Percentiles rank a stretch among this genome's conserved stretches.
These are phyloP conservation scores for Spinellus fusiger DNA, from an alignment of 192 early-diverging fungal genomes.

Conservation along the genomic window DNA sequence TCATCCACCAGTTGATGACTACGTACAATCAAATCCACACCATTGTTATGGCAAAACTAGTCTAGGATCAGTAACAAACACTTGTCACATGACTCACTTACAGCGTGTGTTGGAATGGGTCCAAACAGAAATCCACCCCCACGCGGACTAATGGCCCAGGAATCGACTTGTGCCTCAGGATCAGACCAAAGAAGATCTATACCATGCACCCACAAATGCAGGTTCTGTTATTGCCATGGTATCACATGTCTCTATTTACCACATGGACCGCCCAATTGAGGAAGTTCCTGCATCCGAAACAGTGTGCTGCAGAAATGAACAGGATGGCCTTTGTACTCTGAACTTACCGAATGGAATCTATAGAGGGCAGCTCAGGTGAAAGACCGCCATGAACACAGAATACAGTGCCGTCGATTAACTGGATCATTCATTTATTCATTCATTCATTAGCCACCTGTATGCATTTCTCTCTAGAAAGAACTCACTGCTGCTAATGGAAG, in stretches of 20 bases:
- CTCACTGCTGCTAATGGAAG: conserved; percentile 85
- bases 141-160: conserved; percentile 33
- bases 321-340: not conserved
- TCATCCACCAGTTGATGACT: conserved; percentile 34
- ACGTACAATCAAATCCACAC: conserved; percentile 30
- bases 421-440: not conserved
- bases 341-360: conserved; percentile 76
- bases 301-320: conserved; percentile 47
- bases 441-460: not conserved
- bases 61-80: not conserved
- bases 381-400: conserved; percentile 91
- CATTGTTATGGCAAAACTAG: conserved; percentile 34
- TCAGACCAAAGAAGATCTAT: conserved; percentile 35
- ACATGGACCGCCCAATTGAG: conserved; percentile 85
- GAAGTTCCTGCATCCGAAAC: conserved; percentile 85
- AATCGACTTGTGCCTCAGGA: conserved; percentile 31
- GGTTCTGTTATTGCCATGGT: too few relatives aligned
- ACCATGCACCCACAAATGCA: not conserved
- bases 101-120: conserved; percentile 24
- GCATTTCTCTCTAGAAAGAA: not conserved
- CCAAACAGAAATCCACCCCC: conserved; percentile 34
- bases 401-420: conserved; percentile 86
- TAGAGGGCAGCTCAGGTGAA: conserved; percentile 81
- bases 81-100: conserved; percentile 10
- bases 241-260: conserved; percentile 14